Evolutionary conservation across 805 yeast genomes (phyloP).

Genomic region (Millerago galiae): DNA sequence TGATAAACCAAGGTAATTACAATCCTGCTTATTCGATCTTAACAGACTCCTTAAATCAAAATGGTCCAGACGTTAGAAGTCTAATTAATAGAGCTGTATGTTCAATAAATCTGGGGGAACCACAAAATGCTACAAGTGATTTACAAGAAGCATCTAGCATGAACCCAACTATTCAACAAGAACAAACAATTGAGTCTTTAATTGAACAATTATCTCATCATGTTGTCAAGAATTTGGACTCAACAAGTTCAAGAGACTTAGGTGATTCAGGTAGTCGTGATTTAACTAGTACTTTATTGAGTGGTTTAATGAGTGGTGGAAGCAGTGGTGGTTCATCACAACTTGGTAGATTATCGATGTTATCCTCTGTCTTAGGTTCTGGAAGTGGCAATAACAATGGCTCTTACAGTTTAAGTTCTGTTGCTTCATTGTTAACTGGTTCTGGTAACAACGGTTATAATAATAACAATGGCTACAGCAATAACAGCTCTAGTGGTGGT

Average conservation of each 20-base stretch:
- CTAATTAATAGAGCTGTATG: slow-evolving; percentile 20
- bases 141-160: slow-evolving; percentile 16
- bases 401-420: slow-evolving; percentile 11
- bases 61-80: slow-evolving; percentile 15
- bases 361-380: slow-evolving; percentile 12
- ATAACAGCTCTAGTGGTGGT: slow-evolving; percentile 1
- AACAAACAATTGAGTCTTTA: slow-evolving; percentile 15
- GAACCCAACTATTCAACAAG: slow-evolving; percentile 17
- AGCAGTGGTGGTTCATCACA: slow-evolving; percentile 12
- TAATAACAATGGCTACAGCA: neutral
- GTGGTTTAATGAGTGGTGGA: slow-evolving; percentile 19
- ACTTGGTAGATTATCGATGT: slow-evolving; percentile 11
- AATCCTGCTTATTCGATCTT: slow-evolving; percentile 3
- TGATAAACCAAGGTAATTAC: slow-evolving; percentile 2
- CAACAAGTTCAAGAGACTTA: slow-evolving; percentile 15
- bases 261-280: slow-evolving; percentile 18
- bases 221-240: slow-evolving; percentile 17
- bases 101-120: slow-evolving; percentile 12
- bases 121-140: slow-evolving; percentile 18
- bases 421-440: slow-evolving; percentile 12
- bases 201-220: slow-evolving; percentile 17
- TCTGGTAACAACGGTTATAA: neutral
- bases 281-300: slow-evolving; percentile 14
- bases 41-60: neutral
- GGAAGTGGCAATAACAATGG: neutral